Conservation (phyloP, 2,329 filamentous ascomycete species). For the Aspergillus sojae region DNA sequence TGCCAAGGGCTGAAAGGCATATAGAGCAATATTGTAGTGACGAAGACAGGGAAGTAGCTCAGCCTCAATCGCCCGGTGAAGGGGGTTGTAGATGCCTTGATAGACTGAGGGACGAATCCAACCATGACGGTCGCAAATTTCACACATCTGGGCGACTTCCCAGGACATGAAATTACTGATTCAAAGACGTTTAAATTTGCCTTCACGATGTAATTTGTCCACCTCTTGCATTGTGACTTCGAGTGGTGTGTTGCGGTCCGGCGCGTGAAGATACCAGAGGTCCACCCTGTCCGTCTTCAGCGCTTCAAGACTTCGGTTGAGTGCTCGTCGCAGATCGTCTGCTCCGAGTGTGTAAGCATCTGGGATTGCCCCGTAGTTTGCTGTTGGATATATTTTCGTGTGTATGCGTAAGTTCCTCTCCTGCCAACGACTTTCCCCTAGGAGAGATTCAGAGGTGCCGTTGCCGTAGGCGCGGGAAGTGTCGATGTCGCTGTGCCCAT, state of each 20-base stretch:
- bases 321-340: constrained; percentile 33
- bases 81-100: constrained; percentile 49
- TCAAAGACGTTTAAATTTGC: constrained; percentile 48
- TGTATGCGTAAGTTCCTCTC: constrained; percentile 44
- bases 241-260: constrained; percentile 50
- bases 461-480: constrained; percentile 30
- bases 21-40: constrained; percentile 45
- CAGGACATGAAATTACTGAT: constrained; percentile 51
- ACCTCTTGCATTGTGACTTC: constrained; percentile 51
- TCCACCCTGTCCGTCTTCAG: constrained; percentile 47
- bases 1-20: constrained; percentile 48
- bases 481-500: constrained; percentile 32
- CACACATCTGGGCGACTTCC: constrained; percentile 53
- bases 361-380: neutral
- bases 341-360: constrained; percentile 31
- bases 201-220: constrained; percentile 49
- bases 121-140: constrained; percentile 46
- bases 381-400: constrained; percentile 46
- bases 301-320: constrained; percentile 40
- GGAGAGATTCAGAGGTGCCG: constrained; percentile 39
- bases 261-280: constrained; percentile 51
- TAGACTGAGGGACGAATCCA: constrained; percentile 50
- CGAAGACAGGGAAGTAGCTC: constrained; percentile 48
- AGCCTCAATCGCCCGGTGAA: constrained; percentile 41
- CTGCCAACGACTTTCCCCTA: constrained; percentile 36